Base-by-base conservation (phyloP, 2,329 filamentous ascomycete species). In the Monosporascus sp. region DNA sequence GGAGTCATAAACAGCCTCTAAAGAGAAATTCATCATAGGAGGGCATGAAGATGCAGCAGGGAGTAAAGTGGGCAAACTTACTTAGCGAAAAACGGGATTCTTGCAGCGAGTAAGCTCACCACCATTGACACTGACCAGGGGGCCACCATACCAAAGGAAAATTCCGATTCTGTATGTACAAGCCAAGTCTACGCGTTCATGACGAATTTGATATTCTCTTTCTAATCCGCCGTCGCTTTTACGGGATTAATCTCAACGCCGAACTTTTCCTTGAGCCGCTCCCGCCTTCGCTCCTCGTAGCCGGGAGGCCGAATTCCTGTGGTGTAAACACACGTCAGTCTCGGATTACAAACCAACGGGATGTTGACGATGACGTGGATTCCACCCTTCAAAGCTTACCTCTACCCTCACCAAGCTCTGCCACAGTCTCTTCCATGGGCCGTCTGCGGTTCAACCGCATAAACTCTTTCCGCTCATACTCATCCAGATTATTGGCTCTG, bases 231-330 rank as follows among this genome's bases (percentile, higher is more conserved):
- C 48, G 72, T 74, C 44, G 79, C 77, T 54, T 72, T 80, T 60
- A 86, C 82, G 52, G 85, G 81, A 66, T 87, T 82, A 66, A 96
- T 85, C 60, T 96, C 91, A 66, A 95, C 83, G 55, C 91, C 91
- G 67, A 96, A 96, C 72, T 86, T 89, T 73, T 91, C 86, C 81
- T 89, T 86, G 71, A 97, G 80, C 63, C 89, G 82, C 75, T 91
- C 79, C 61, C 84, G 83, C 71, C 92, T 85, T 71, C 92, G 81
- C 78, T 96, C 89, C 63, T 89, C 87, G 68, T 94, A 96, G 50
- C 90, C 90, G 17, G 88, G 86, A 41, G 82, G 88, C 62, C 86
- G 80, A 64, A 96, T 90, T 52, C 88, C 91, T 96, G 62, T 7
- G 51, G 31, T 44, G 45, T 17, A 38, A 27, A 26, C 24, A 1